These are phyloP conservation scores for Clavispora phyllophila DNA, from an alignment of 805 yeast genomes.

Conservation along the genomic window DNA sequence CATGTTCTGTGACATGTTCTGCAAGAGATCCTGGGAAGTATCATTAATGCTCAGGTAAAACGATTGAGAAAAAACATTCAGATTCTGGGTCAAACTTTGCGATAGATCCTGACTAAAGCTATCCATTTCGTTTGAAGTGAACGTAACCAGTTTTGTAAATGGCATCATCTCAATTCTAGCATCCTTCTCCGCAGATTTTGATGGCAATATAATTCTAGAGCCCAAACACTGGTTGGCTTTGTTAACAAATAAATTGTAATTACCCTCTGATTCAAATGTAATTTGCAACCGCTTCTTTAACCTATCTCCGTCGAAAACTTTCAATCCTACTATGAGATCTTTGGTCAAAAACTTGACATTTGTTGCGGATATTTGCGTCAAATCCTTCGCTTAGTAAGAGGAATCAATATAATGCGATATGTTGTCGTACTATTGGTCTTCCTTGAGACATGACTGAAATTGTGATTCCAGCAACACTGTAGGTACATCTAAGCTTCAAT, in stretches of 20 bases:
- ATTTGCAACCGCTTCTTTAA: constrained; percentile 14
- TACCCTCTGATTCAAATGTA: constrained; percentile 14
- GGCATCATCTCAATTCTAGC: background rate
- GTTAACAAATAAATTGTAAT: constrained; percentile 12
- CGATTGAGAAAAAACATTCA: background rate
- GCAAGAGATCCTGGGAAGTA: background rate
- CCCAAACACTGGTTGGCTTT: constrained; percentile 14
- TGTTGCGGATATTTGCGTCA: constrained; percentile 7
- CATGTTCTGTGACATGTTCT: background rate
- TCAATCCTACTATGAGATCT: constrained; percentile 15
- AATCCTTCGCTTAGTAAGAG: constrained; percentile 11
- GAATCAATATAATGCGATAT: no score
- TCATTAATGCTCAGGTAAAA: background rate
- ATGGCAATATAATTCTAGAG: background rate
- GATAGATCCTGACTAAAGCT: background rate
- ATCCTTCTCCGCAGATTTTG: background rate
- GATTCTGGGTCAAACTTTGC: background rate
- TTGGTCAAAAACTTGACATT: constrained; percentile 14
- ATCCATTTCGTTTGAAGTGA: background rate
- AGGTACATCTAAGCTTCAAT: constrained; percentile 12
- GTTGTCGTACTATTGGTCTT: constrained; percentile 13
- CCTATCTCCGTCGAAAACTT: constrained; percentile 14
- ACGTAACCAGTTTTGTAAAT: background rate
- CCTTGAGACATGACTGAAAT: constrained; percentile 14
- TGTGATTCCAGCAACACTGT: constrained; percentile 7